Evolutionary conservation across 1,284 basidiomycete species (phyloP).

Genomic region (Tilletia indica): DNA sequence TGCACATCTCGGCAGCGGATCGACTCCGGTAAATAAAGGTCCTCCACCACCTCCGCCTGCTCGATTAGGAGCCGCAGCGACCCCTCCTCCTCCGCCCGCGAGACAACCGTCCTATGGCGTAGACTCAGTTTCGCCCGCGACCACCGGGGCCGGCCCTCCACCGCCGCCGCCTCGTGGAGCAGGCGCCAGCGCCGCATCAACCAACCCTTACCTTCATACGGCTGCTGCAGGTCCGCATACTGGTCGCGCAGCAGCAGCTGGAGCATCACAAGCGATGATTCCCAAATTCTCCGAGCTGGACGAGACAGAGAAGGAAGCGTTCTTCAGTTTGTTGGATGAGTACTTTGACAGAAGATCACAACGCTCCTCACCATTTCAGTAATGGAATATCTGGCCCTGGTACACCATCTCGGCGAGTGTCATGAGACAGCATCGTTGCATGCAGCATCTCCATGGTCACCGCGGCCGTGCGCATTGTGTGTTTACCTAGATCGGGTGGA

Average conservation of each 20-base stretch:
- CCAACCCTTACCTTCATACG: too few species aligned
- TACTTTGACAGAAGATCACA: not conserved
- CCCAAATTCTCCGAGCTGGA: constrained; percentile 15
- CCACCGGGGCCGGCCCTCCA: not conserved
- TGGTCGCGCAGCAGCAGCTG: not conserved
- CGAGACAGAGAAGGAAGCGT: constrained; percentile 14
- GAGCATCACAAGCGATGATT: not conserved
- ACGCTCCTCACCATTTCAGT: too few species aligned
- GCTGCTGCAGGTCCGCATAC: too few species aligned
- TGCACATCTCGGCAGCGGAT: not conserved
- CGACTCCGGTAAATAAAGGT: not conserved
- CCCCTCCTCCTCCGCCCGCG: constrained; percentile 12
- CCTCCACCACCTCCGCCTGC: constrained; percentile 7
- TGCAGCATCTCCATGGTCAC: too few species aligned
- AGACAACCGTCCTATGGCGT: constrained; percentile 1
- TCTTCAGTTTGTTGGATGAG: constrained; percentile 13
- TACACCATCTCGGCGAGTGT: too few species aligned
- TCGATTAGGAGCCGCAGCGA: not conserved
- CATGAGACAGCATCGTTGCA: too few species aligned
- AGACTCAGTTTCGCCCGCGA: not conserved
- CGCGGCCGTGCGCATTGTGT: too few species aligned
- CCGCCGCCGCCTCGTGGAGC: not conserved
- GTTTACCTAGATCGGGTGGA: too few species aligned
- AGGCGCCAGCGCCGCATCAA: not conserved
- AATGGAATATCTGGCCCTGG: too few species aligned